These are phyloP conservation scores for Neurospora tetrasperma DNA, from an alignment of 495 filamentous ascomycete species.

Conservation along the genomic window DNA sequence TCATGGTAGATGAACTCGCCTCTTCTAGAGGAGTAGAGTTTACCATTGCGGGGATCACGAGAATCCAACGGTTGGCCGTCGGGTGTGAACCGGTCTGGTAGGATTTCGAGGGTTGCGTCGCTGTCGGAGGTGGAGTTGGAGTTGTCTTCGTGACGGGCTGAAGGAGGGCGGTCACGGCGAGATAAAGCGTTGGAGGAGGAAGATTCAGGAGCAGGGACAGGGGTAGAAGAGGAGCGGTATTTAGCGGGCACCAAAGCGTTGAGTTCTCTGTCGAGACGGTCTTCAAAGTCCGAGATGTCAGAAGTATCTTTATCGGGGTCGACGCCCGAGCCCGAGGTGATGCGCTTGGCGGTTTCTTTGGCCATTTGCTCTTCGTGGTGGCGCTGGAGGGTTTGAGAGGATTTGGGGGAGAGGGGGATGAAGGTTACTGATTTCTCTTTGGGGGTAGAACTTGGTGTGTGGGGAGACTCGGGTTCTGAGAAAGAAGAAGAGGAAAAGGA, in stretches of 20 bases:
- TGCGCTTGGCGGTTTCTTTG: constrained; percentile 10
- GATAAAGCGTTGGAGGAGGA: constrained; percentile 3
- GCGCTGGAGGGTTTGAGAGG: constrained; percentile 28
- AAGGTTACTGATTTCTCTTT: constrained; percentile 27
- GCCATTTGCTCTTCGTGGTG: constrained; percentile 20
- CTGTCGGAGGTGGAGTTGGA: constrained; percentile 9
- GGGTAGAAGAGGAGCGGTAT: constrained; percentile 24
- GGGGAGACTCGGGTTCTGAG: background rate
- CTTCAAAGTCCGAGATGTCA: constrained; percentile 2
- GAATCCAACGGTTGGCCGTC: constrained; percentile 41
- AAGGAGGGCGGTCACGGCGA: constrained; percentile 6
- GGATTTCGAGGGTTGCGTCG: constrained; percentile 23
- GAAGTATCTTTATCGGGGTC: background rate
- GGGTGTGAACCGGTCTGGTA: constrained; percentile 58
- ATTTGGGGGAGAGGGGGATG: constrained; percentile 34
- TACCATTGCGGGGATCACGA: background rate
- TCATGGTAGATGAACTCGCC: constrained; percentile 23
- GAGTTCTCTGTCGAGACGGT: constrained; percentile 1
- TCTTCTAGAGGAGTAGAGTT: constrained; percentile 10
- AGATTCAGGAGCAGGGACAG: constrained; percentile 7
- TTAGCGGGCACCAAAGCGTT: constrained; percentile 16
- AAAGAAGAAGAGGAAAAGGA: background rate
- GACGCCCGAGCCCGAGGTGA: constrained; percentile 2
- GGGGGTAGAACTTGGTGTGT: background rate
- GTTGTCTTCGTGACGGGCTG: constrained; percentile 17